A percentile compares a stretch with the other conserved stretches of the same genome.
Evolutionary conservation across 1,139 yeast species (phyloP).

Genomic region (Nakaseomyces glabratus): DNA sequence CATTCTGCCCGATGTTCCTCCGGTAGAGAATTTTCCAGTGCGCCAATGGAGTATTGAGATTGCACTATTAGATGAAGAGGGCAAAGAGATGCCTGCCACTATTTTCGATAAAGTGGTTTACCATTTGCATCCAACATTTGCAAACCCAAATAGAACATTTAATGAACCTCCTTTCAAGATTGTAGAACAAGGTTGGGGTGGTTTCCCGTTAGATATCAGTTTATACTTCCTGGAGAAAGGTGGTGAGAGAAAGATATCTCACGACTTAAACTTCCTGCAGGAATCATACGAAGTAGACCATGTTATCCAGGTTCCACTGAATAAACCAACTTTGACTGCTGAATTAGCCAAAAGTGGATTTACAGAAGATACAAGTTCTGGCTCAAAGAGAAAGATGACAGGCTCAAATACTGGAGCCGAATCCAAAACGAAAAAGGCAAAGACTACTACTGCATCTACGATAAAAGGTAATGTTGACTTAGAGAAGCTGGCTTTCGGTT

Average conservation of each 20-base stretch:
- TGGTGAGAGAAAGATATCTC: conserved; percentile 79
- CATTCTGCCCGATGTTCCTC: conserved; percentile 73
- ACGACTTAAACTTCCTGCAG: conserved; percentile 79
- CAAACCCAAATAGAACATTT: conserved; percentile 73
- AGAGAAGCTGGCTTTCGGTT: conserved; percentile 82
- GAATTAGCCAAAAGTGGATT: conserved; percentile 75
- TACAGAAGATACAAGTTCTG: conserved; percentile 35
- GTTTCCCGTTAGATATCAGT: conserved; percentile 78
- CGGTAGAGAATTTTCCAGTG: conserved; percentile 91
- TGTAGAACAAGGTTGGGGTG: conserved; percentile 98
- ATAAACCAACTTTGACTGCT: conserved; percentile 63
- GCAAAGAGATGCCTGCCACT: conserved; percentile 77
- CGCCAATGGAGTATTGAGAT: conserved; percentile 85
- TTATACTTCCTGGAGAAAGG: conserved; percentile 73
- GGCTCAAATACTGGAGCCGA: conserved; percentile 27
- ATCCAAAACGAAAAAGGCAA: conserved; percentile 59
- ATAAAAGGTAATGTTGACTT: conserved; percentile 71
- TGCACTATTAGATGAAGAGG: conserved; percentile 64
- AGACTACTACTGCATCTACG: conserved; percentile 34
- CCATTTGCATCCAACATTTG: conserved; percentile 89
- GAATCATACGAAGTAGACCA: conserved; percentile 75
- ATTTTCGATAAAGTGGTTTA: conserved; percentile 89
- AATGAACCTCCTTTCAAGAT: conserved; percentile 83
- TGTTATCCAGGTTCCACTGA: conserved; percentile 63
- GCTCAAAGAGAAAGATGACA: conserved; percentile 34